Conservation (phyloP, 768 basidiomycete species). For the Holtermannia corniformis region DNA sequence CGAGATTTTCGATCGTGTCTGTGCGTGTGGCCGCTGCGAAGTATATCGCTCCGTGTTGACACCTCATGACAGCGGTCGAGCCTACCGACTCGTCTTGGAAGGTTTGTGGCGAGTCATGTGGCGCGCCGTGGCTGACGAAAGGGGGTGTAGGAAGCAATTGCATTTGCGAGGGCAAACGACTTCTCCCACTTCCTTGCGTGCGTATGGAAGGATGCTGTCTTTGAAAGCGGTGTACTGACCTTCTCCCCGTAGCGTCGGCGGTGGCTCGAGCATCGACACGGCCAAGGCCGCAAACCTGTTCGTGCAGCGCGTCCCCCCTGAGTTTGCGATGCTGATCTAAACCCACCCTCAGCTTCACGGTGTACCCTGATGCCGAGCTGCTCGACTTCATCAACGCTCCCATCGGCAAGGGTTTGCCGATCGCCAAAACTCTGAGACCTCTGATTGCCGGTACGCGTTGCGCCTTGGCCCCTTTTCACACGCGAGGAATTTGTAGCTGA, state of each 20-base stretch:
- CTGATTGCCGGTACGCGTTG: conserved; percentile 61
- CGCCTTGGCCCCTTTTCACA: background rate
- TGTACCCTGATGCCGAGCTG: conserved; percentile 83
- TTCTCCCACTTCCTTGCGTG: conserved; percentile 97
- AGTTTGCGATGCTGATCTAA: conserved; percentile 28
- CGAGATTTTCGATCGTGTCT: conserved; percentile 66
- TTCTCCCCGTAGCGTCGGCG: conserved; percentile 44
- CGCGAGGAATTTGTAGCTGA: background rate
- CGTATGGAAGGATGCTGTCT: conserved; percentile 59
- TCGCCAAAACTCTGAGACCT: conserved; percentile 62
- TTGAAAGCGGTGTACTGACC: conserved; percentile 1
- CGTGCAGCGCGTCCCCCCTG: too few species aligned
- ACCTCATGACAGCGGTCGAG: conserved; percentile 59
- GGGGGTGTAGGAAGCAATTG: conserved; percentile 58
- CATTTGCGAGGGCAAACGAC: conserved; percentile 74
- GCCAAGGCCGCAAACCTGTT: conserved; percentile 86
- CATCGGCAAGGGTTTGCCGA: conserved; percentile 80
- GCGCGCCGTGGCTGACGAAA: background rate
- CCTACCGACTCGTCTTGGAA: conserved; percentile 62
- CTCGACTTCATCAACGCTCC: conserved; percentile 98
- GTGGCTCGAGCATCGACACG: conserved; percentile 68
- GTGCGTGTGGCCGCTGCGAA: background rate
- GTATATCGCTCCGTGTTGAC: conserved; percentile 27
- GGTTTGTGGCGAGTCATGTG: conserved; percentile 10
- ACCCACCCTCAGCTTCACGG: too few species aligned